These are phyloP conservation scores for Diacronema lutheri DNA, from an alignment of 78 protist species.

Conservation along the genomic window DNA sequence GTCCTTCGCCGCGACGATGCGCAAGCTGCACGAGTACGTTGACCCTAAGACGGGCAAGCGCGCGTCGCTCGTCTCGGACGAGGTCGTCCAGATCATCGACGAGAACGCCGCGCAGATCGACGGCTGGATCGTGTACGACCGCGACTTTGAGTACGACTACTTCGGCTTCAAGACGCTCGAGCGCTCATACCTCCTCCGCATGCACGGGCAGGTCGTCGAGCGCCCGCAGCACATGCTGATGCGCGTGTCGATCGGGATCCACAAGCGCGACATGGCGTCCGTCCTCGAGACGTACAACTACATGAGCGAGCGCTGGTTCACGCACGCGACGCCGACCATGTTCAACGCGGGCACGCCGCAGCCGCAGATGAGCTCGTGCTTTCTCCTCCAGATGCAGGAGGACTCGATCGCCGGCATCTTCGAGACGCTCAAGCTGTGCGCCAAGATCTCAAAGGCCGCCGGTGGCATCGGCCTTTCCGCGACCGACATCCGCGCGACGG, in stretches of 20 bases:
- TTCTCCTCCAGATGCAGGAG: conserved; percentile 82
- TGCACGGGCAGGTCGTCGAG: conserved; percentile 71
- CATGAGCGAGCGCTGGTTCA: conserved; percentile 68
- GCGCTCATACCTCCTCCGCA: conserved; percentile 7
- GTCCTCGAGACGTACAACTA: conserved; percentile 86
- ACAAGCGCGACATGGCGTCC: conserved; percentile 65
- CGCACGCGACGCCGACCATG: conserved; percentile 97
- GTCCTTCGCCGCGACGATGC: conserved; percentile 58
- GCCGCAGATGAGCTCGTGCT: conserved; percentile 95
- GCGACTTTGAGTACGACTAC: conserved; percentile 90
- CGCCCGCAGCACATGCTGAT: conserved; percentile 98
- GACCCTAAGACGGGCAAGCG: conserved; percentile 61
- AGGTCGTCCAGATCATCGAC: conserved; percentile 46
- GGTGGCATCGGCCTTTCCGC: conserved; percentile 96
- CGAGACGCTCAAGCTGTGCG: conserved; percentile 83
- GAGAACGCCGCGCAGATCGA: conserved; percentile 56
- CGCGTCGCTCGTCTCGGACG: conserved; percentile 86
- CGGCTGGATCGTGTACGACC: conserved; percentile 43
- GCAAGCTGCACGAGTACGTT: background rate
- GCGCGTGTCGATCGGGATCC: conserved; percentile 97
- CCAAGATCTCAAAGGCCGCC: conserved; percentile 57
- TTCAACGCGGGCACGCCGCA: conserved; percentile 94
- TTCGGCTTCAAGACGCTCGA: conserved; percentile 73
- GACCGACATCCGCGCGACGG: conserved; percentile 85
- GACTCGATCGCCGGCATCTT: conserved; percentile 83